Percentiles rank a stretch among this genome's conserved stretches.
These are phyloP conservation scores for Porphyridium purpureum DNA, from an alignment of 23 red algal species.

Conservation along the genomic window DNA sequence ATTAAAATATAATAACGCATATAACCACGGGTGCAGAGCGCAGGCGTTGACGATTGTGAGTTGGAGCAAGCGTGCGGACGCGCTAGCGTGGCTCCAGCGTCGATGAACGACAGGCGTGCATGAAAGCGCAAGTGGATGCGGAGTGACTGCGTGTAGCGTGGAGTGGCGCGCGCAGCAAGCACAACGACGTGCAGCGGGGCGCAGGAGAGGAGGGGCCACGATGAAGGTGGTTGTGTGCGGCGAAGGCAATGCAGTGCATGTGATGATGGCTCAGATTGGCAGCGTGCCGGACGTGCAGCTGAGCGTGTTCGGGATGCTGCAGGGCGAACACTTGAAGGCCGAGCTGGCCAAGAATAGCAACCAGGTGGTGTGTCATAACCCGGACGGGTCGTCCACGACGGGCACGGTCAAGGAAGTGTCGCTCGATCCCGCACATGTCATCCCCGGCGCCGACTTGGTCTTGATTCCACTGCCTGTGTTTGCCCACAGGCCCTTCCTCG, in stretches of 20 bases:
- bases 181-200: too few relatives aligned
- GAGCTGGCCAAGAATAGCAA: neutral
- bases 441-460: slow-evolving; percentile 5
- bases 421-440: neutral
- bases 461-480: slow-evolving; percentile 20
- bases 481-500: slow-evolving; percentile 8
- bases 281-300: neutral
- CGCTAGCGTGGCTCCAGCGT: too few relatives aligned
- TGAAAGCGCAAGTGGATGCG: too few relatives aligned
- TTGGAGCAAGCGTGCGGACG: too few relatives aligned
- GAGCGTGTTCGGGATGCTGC: neutral
- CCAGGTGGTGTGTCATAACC: slow-evolving; percentile 10
- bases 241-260: slow-evolving; percentile 1
- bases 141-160: too few relatives aligned
- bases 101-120: too few relatives aligned
- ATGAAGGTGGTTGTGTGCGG: neutral
- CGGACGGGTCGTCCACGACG: slow-evolving; percentile 11
- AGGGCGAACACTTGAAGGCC: neutral
- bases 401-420: slow-evolving; percentile 20
- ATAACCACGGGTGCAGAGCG: too few relatives aligned
- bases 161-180: too few relatives aligned
- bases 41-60: too few relatives aligned
- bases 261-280: neutral
- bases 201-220: too few relatives aligned
- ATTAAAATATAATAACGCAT: too few relatives aligned